Conservation (phyloP, 1,284 basidiomycete species). For the Rhodofomes roseus region DNA sequence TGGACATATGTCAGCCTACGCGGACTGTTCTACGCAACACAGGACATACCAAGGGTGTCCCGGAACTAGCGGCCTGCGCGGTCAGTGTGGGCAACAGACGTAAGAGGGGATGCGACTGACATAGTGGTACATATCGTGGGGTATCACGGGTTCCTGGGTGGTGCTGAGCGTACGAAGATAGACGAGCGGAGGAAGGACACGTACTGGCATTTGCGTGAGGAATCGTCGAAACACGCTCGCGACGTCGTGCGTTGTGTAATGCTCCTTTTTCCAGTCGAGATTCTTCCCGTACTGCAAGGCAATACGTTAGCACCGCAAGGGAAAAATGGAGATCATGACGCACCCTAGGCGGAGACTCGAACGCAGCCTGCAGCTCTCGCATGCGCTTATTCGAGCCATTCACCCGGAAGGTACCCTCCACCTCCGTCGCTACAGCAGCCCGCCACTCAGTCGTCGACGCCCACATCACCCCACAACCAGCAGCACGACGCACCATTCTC, state of each 20-base stretch:
- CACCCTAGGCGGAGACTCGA: conserved; percentile 86
- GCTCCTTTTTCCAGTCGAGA: conserved; percentile 84
- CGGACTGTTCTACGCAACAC: neutral
- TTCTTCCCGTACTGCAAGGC: conserved; percentile 88
- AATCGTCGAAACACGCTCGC: conserved; percentile 95
- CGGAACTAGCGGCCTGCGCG: conserved; percentile 59
- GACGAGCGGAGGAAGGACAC: conserved; percentile 27
- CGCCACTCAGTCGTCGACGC: neutral
- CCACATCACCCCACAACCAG: conserved; percentile 4
- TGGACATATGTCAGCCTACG: conserved; percentile 24
- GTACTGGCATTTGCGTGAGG: conserved; percentile 92
- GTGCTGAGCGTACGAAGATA: neutral
- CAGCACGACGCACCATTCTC: conserved; percentile 62
- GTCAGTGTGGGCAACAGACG: neutral
- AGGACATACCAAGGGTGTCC: conserved; percentile 60
- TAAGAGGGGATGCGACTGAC: conserved; percentile 42
- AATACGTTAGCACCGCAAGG: conserved; percentile 5
- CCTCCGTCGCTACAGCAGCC: conserved; percentile 80
- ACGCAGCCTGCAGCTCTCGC: conserved; percentile 89
- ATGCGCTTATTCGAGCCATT: conserved; percentile 93
- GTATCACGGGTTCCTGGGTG: conserved; percentile 84
- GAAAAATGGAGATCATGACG: conserved; percentile 28
- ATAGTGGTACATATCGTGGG: conserved; percentile 81
- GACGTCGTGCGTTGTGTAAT: conserved; percentile 92
- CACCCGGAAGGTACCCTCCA: conserved; percentile 95